Conservation (phyloP, 2,329 filamentous ascomycete genomes). For the Dactylonectria estremocensis region DNA sequence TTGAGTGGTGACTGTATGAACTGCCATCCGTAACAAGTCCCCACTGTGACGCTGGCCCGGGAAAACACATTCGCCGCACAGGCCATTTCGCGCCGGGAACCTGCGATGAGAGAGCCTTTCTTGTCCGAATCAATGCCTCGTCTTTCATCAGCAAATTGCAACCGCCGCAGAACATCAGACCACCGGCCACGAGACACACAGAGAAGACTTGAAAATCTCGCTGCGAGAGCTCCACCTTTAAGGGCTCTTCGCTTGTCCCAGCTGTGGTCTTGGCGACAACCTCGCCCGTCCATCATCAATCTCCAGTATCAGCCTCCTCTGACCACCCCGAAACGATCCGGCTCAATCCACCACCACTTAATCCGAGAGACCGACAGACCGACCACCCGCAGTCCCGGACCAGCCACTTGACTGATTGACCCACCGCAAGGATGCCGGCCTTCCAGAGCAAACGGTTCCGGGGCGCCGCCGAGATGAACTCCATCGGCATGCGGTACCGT, state of each 20-base stretch:
- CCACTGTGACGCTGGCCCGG: slow-evolving; percentile 19
- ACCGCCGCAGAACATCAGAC: slow-evolving; percentile 17
- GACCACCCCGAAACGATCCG: slow-evolving; percentile 3
- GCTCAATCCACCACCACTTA: background rate
- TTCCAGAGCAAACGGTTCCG: slow-evolving; percentile 83
- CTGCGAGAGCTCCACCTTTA: background rate
- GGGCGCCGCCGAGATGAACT: slow-evolving; percentile 74
- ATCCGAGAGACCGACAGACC: slow-evolving; percentile 7
- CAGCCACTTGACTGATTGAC: slow-evolving; percentile 4
- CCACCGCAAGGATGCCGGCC: slow-evolving; percentile 55
- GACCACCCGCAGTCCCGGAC: background rate
- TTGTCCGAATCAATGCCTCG: slow-evolving; percentile 11
- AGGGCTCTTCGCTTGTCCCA: background rate
- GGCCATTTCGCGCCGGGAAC: slow-evolving; percentile 15
- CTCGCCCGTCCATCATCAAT: slow-evolving; percentile 21
- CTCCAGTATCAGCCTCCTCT: slow-evolving; percentile 11
- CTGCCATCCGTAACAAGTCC: background rate
- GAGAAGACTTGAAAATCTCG: background rate
- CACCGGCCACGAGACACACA: slow-evolving; percentile 12
- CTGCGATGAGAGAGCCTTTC: slow-evolving; percentile 2
- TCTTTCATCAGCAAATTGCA: slow-evolving; percentile 15
- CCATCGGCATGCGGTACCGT: slow-evolving; percentile 84
- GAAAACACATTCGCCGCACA: slow-evolving; percentile 34
- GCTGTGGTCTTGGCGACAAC: slow-evolving; percentile 15
- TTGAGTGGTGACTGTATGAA: background rate